Percentiles rank a stretch among this genome's conserved stretches.
These are phyloP conservation scores for Botryotinia globosa DNA, from an alignment of 2,329 filamentous ascomycete genomes.

Conservation along the genomic window DNA sequence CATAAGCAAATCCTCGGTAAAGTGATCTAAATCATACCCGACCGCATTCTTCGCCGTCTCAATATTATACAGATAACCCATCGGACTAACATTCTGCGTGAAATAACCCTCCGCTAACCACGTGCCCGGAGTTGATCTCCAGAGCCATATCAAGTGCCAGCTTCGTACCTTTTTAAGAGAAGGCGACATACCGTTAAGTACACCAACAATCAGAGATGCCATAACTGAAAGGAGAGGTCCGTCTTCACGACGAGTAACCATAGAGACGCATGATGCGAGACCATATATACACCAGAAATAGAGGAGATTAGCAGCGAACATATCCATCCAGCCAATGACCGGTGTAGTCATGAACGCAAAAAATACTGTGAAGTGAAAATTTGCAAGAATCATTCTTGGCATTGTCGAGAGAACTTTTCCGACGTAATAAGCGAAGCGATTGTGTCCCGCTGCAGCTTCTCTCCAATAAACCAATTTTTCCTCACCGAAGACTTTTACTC, in stretches of 20 bases:
- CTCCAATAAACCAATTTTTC: constrained; percentile 51
- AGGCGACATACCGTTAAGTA: constrained; percentile 54
- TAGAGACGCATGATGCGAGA: constrained; percentile 50
- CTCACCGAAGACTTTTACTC: constrained; percentile 44
- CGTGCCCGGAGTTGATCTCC: constrained; percentile 48
- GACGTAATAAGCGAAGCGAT: constrained; percentile 53
- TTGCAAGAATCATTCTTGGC: constrained; percentile 43
- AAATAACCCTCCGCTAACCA: constrained; percentile 59
- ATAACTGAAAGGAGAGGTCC: constrained; percentile 56
- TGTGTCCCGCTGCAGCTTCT: constrained; percentile 56
- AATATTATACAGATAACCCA: constrained; percentile 51
- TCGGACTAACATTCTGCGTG: constrained; percentile 48
- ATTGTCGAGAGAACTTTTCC: constrained; percentile 53
- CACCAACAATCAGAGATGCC: constrained; percentile 51
- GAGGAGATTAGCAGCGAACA: constrained; percentile 54
- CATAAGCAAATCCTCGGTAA: constrained; percentile 46
- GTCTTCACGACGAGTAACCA: constrained; percentile 55
- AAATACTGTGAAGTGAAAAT: constrained; percentile 52
- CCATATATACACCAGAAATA: constrained; percentile 46
- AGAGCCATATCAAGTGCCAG: constrained; percentile 52
- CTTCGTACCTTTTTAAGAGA: constrained; percentile 45
- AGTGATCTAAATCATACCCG: constrained; percentile 48
- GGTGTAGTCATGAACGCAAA: constrained; percentile 16
- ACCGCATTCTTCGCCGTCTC: constrained; percentile 44
- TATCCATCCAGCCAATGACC: constrained; percentile 34